phyloP scores from a whole-genome alignment of 208 protist species.

The Zelonia costaricensis region DNA sequence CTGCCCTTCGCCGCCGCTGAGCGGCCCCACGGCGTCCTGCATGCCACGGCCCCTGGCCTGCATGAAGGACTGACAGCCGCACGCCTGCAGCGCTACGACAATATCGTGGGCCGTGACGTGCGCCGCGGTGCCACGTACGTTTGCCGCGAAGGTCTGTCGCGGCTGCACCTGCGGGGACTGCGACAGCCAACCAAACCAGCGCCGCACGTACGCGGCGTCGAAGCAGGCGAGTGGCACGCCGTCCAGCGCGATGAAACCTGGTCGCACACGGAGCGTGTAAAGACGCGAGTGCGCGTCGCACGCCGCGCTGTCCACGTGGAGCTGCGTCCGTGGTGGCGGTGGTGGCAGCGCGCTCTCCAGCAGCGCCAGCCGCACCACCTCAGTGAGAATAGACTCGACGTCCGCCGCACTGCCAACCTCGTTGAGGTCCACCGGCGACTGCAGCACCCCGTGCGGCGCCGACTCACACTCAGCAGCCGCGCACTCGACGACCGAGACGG shows the following conservation, averaged over 20 bases:
- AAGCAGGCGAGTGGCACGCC: conserved; percentile 62
- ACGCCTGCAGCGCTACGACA: conserved; percentile 38
- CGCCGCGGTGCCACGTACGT: conserved; percentile 35
- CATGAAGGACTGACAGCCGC: conserved; percentile 53
- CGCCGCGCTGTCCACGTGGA: too few relatives aligned
- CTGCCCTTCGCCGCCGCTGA: conserved; percentile 93
- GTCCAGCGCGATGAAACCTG: conserved; percentile 37
- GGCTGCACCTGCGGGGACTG: conserved; percentile 43
- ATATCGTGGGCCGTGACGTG: conserved; percentile 43
- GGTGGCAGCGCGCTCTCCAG: conserved; percentile 31
- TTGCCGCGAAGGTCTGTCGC: conserved; percentile 40
- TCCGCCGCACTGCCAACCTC: conserved; percentile 1
- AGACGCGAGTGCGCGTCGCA: not conserved
- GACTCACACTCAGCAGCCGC: not conserved
- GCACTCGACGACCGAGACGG: conserved; percentile 23
- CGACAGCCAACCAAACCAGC: conserved; percentile 47
- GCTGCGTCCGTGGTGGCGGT: not conserved
- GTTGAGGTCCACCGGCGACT: not conserved
- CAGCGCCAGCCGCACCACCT: conserved; percentile 32
- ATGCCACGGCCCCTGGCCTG: conserved; percentile 30
- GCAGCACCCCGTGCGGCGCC: not conserved
- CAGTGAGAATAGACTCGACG: conserved; percentile 16
- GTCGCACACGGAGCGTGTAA: conserved; percentile 1
- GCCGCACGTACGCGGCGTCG: conserved; percentile 48
- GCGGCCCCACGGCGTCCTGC: conserved; percentile 37